Evolutionary conservation across 2,329 filamentous ascomycete genomes (phyloP).

Genomic region (Penicillium crustosum): DNA sequence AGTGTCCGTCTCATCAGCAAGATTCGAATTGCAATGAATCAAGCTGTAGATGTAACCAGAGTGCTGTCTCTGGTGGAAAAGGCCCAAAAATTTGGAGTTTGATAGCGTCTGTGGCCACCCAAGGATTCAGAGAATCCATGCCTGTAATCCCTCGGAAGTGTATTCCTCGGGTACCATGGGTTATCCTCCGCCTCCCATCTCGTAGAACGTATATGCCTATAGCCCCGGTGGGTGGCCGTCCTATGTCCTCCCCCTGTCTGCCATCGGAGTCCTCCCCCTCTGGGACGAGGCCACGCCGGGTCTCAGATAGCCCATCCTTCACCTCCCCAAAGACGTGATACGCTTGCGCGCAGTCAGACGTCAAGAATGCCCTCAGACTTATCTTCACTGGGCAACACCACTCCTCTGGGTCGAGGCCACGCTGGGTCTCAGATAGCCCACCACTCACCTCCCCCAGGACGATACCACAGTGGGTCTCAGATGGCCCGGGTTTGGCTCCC

Average conservation of each 20-base stretch:
- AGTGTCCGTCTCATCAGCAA: neutral
- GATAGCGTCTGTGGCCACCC: neutral
- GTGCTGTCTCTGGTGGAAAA: conserved; percentile 1
- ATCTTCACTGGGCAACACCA: neutral
- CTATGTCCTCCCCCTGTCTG: neutral
- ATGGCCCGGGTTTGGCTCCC: no score
- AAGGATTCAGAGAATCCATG: neutral
- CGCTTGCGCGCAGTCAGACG: neutral
- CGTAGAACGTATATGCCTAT: neutral
- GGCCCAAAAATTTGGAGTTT: neutral
- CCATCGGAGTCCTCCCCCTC: neutral
- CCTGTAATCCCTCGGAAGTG: neutral
- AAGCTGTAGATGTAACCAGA: neutral
- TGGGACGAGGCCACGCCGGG: neutral
- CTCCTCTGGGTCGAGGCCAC: no score
- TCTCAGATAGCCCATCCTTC: conserved; percentile 1
- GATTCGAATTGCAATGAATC: neutral
- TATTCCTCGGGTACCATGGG: neutral
- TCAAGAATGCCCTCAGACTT: neutral
- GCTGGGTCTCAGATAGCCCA: no score
- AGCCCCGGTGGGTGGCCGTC: neutral
- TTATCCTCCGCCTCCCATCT: neutral
- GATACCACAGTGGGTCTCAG: neutral
- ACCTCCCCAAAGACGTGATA: neutral
- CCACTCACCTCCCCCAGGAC: neutral